Base-by-base conservation (phyloP, 2,329 filamentous ascomycete genomes). In the Aspergillus sp. region DNA sequence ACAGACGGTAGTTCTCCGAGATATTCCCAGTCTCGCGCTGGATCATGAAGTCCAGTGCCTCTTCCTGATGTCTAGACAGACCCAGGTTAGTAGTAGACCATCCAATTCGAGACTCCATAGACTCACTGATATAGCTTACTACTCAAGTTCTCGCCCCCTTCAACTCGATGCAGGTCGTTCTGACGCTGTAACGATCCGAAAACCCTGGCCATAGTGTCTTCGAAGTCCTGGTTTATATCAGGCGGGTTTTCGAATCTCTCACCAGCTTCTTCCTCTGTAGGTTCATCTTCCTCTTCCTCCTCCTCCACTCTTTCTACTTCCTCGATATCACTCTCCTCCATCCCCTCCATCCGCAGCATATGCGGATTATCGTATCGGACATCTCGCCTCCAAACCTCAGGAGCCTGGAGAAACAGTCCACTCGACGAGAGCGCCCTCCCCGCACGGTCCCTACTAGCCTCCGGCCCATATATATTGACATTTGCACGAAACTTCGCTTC, bases 391-490 rank as follows among this genome's bases (percentile, higher is more conserved):
- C 11, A 22, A 8, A 22, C 11, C 15, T 55, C 44, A 15, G 44
- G 52, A 11, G 24, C 24, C 36, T 55, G 52, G 9, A 55, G 17
- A 30, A 55, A 55, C 6, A 55, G 12, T 6, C 36, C 36, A 3
- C 26, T 20, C 11, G 32, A 22, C n/a, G 52, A 55, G 12, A 55
- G 38, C 8, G 12, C 44, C 4, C 34, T 20, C 3, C 52, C 52
- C 3, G 43, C 26, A 2, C 4, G 8, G n/a, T 55, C 52, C 5
- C 52, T 22, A 11, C 24, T 13, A 6, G 11, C n/a, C 4, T 42
- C 52, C 4, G 5, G 22, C 5, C 55, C 55, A 38, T 57, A 57
- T 13, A 57, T 34, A 18, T 57, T 57, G 20, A 57, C 6, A 48
- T 45, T 32, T 3, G 53, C 55, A 9, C 49, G 48, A 11, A 42